These are phyloP conservation scores for Licmophora abbreviata DNA, from an alignment of 108 stramenopile genomes.

Conservation along the genomic window DNA sequence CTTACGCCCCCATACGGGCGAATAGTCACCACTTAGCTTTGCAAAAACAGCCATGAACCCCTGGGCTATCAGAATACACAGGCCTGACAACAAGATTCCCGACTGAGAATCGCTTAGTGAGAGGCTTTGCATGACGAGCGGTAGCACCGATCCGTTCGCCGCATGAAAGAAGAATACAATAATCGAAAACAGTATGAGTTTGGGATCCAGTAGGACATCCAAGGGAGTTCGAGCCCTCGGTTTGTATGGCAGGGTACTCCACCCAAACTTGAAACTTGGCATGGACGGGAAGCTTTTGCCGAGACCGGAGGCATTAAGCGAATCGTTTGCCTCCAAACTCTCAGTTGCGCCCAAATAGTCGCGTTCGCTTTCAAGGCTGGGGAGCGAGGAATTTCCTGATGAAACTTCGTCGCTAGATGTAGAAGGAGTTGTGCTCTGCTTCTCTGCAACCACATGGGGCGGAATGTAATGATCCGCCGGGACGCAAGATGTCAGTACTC, in stretches of 20 bases:
- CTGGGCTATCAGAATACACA: slow-evolving; percentile 70
- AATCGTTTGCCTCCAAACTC: too few relatives aligned
- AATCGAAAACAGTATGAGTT: slow-evolving; percentile 37
- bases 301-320: too few relatives aligned
- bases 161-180: slow-evolving; percentile 61
- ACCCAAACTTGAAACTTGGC: slow-evolving; percentile 48
- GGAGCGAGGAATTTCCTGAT: too few relatives aligned
- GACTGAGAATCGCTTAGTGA: slow-evolving; percentile 35
- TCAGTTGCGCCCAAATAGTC: too few relatives aligned
- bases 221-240: slow-evolving; percentile 33
- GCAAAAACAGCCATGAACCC: slow-evolving; percentile 54
- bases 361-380: too few relatives aligned
- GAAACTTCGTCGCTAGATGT: too few relatives aligned
- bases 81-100: slow-evolving; percentile 53
- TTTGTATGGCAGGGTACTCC: slow-evolving; percentile 8
- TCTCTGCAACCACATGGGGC: too few relatives aligned
- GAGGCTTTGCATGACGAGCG: slow-evolving; percentile 67
- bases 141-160: slow-evolving; percentile 60
- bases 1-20: slow-evolving; percentile 62
- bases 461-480: too few relatives aligned
- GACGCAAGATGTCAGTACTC: too few relatives aligned
- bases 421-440: too few relatives aligned
- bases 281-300: slow-evolving; percentile 8
- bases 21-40: slow-evolving; percentile 64
- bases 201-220: slow-evolving; percentile 43